A percentile compares a stretch with the other conserved stretches of the same genome.
Conservation (phyloP, 2,329 filamentous ascomycete genomes). For the Lasiodiplodia theobromae region DNA sequence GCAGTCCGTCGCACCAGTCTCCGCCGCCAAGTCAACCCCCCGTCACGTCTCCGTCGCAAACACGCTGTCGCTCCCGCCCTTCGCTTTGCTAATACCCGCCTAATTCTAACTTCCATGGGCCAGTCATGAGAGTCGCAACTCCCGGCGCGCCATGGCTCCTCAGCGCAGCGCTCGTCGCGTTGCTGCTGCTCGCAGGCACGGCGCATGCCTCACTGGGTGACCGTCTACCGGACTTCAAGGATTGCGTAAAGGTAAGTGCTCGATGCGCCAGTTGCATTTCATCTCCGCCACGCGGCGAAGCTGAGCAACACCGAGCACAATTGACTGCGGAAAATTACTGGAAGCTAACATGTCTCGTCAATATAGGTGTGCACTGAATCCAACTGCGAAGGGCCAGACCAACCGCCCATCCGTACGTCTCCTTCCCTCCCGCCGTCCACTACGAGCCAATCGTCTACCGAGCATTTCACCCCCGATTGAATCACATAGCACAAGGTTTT, state of each 20-base stretch:
- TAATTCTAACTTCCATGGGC: slow-evolving; percentile 14
- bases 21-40: slow-evolving; percentile 9
- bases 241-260: slow-evolving; percentile 77
- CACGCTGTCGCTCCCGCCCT: neutral
- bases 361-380: slow-evolving; percentile 76
- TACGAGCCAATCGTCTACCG: slow-evolving; percentile 26
- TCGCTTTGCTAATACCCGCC: slow-evolving; percentile 1
- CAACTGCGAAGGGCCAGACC: slow-evolving; percentile 75
- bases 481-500: slow-evolving; percentile 1
- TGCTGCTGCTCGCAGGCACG: slow-evolving; percentile 43
- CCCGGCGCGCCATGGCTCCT: slow-evolving; percentile 21
- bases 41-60: slow-evolving; percentile 1
- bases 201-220: slow-evolving; percentile 80
- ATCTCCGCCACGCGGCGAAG: neutral
- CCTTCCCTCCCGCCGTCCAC: slow-evolving; percentile 28
- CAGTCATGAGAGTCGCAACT: slow-evolving; percentile 23
- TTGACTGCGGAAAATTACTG: slow-evolving; percentile 33
- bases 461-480: slow-evolving; percentile 18
- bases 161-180: slow-evolving; percentile 37
- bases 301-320: neutral
- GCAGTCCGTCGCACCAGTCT: slow-evolving; percentile 1
- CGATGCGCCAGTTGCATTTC: slow-evolving; percentile 28
- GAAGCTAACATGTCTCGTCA: neutral
- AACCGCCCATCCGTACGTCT: slow-evolving; percentile 71
- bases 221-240: slow-evolving; percentile 81